A percentile compares a stretch with the other conserved stretches of the same genome.
phyloP scores from a whole-genome alignment of 2,329 filamentous ascomycete species.

The Daldinia sp. region DNA sequence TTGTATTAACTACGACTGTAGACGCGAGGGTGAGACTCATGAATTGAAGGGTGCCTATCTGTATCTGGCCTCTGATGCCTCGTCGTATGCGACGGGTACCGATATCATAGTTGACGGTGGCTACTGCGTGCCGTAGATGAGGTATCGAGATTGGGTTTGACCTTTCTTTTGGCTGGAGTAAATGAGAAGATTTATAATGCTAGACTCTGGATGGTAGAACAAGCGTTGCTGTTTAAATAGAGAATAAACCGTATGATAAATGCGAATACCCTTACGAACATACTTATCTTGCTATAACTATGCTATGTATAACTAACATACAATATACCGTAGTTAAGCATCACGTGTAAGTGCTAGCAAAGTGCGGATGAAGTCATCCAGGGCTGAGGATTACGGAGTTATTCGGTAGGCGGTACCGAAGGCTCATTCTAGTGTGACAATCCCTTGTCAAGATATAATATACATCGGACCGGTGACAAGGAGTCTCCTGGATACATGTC shows the following conservation, averaged over 20 bases:
- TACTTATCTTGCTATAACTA: background rate
- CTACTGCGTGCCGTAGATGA: constrained; percentile 66
- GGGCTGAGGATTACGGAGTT: constrained; percentile 24
- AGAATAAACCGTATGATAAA: constrained; percentile 13
- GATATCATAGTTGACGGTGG: constrained; percentile 83
- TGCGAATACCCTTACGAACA: constrained; percentile 20
- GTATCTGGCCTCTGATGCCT: constrained; percentile 83
- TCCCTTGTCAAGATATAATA: background rate
- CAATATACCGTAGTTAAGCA: constrained; percentile 17
- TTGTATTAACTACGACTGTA: constrained; percentile 44
- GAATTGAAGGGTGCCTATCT: constrained; percentile 88
- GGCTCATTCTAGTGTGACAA: constrained; percentile 18
- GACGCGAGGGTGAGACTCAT: constrained; percentile 75
- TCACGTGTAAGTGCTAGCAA: constrained; percentile 17
- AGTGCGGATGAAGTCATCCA: constrained; percentile 38
- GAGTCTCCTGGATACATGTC: background rate
- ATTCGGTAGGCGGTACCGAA: constrained; percentile 18
- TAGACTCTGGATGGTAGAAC: constrained; percentile 1
- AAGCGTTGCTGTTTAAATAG: too few species aligned
- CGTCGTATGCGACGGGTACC: constrained; percentile 82
- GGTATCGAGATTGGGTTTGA: background rate
- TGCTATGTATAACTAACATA: too few species aligned
- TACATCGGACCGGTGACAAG: background rate
- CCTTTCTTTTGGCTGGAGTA: constrained; percentile 12
- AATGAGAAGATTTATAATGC: background rate